Evolutionary conservation across 331 rosid genomes (phyloP), one percentile per base, ranked within the genome.

Genomic region (Malus hybrid): DNA sequence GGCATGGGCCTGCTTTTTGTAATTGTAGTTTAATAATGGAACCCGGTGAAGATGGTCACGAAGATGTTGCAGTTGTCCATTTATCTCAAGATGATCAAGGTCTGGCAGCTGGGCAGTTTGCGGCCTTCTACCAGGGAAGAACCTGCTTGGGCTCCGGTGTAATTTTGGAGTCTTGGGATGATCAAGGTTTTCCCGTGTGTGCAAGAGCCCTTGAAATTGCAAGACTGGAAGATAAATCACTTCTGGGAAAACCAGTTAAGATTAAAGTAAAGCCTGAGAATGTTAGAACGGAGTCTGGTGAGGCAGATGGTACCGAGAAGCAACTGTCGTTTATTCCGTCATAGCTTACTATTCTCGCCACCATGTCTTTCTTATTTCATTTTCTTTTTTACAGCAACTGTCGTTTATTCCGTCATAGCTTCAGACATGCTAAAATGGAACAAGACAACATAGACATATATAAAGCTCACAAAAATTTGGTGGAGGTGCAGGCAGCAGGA

Each of bases 101-200:
- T 71, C 89, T 94, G 73, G 99, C 97, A 36, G 96, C 96, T 3
- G 99, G 99, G 72, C 99, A 92, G 80, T 94, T 90, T 81, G 88
- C 95, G 0, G 96, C 96, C 83, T 92, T 94, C 82, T 94, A 92
- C 48, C 79, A 81, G 62, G 96, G 96, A 81, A 87, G 81, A 56
- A 82, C 69, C 11, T 94, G 99, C 86, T 86, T 91, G 74, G 99
- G 97, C 39, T 94, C 97, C 2, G 96, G 97, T 74, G 88, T 94
- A 80, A 92, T 94, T 56, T 83, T 90, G 84, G 96, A 92, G 84
- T 90, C 96, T 1, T 87, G 96, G 92, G 96, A 92, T 78, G 93
- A 90, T 82, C 90, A 79, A 18, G 89, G 96, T 75, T 88, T 88
- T 84, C 96, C 97, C 1, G 96, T 94, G 10, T 94, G 97, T 78